Percentiles rank a stretch among this genome's conserved stretches.
These are phyloP conservation scores for Fusarium tuaranense DNA, from an alignment of 2,329 filamentous ascomycete genomes.

Conservation along the genomic window DNA sequence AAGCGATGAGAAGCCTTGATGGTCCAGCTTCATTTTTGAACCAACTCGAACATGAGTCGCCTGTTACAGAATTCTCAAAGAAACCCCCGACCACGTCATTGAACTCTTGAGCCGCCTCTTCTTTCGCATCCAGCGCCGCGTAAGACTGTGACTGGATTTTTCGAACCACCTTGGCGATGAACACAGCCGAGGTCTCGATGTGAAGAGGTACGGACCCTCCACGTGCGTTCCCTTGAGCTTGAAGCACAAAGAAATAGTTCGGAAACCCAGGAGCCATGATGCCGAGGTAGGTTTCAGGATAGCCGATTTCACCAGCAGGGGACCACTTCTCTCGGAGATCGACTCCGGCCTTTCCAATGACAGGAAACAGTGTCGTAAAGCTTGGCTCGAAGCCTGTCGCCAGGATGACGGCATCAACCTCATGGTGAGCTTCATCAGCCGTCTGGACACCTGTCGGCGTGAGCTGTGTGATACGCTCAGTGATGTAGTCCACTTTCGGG, in stretches of 20 bases:
- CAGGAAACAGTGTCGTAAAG: background rate
- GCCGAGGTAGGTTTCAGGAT: conserved; percentile 7
- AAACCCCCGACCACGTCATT: conserved; percentile 15
- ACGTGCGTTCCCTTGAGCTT: conserved; percentile 3
- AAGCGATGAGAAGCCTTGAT: conserved; percentile 2
- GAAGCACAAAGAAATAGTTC: conserved; percentile 3
- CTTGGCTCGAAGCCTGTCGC: background rate
- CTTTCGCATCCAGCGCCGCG: background rate
- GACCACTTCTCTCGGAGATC: conserved; percentile 4
- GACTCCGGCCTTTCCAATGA: background rate
- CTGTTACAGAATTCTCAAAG: conserved; percentile 3
- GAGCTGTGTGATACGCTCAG: background rate
- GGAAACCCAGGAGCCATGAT: conserved; percentile 9
- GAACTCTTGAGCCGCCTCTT: background rate
- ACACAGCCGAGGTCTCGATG: conserved; percentile 1
- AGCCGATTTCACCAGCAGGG: background rate
- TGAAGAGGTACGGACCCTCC: conserved; percentile 8
- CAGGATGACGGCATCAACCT: background rate
- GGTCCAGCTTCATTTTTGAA: conserved; percentile 7
- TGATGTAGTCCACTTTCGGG: conserved; percentile 1
- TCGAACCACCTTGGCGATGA: conserved; percentile 4
- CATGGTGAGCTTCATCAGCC: background rate
- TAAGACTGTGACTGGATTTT: conserved; percentile 6
- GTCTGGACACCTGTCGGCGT: background rate
- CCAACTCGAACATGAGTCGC: conserved; percentile 14